phyloP scores from a whole-genome alignment of 1,284 basidiomycete genomes.

The Ganoderma lingzhi region DNA sequence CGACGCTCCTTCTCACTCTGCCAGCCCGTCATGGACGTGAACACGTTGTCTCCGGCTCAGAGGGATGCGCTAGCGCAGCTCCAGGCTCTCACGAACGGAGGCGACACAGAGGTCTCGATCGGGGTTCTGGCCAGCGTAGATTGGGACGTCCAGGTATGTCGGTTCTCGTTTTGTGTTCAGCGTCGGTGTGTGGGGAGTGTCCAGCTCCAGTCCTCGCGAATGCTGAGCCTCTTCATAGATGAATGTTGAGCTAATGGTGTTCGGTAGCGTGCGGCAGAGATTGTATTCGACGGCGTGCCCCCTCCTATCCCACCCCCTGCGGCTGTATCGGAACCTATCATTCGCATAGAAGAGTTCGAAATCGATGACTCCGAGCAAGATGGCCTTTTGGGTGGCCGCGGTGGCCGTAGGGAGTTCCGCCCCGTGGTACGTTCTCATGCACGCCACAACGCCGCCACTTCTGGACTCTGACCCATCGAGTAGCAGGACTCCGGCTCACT shows the following conservation, averaged over 20 bases:
- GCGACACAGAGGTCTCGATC: constrained; percentile 65
- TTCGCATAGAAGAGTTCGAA: constrained; percentile 51
- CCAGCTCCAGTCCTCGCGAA: background rate
- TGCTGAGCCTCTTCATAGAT: background rate
- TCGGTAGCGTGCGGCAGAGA: constrained; percentile 62
- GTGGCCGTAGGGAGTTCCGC: constrained; percentile 34
- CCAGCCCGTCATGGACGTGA: constrained; percentile 29
- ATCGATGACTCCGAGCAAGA: constrained; percentile 64
- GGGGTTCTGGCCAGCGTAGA: constrained; percentile 64
- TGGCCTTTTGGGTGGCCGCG: constrained; percentile 37
- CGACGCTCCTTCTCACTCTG: constrained; percentile 26
- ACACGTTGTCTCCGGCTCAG: constrained; percentile 51
- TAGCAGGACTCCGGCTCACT: constrained; percentile 26
- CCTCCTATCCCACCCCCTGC: constrained; percentile 31
- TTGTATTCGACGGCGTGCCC: constrained; percentile 58
- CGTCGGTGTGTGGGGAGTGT: background rate
- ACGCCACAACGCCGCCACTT: background rate
- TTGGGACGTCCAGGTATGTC: constrained; percentile 72
- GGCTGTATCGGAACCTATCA: constrained; percentile 17
- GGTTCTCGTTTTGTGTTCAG: background rate
- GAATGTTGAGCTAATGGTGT: constrained; percentile 12
- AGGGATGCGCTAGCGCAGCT: constrained; percentile 60
- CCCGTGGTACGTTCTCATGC: constrained; percentile 30
- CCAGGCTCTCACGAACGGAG: constrained; percentile 61
- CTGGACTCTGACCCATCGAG: constrained; percentile 3